phyloP scores from a whole-genome alignment of 2,329 filamentous ascomycete species.

The Botrytis porri region DNA sequence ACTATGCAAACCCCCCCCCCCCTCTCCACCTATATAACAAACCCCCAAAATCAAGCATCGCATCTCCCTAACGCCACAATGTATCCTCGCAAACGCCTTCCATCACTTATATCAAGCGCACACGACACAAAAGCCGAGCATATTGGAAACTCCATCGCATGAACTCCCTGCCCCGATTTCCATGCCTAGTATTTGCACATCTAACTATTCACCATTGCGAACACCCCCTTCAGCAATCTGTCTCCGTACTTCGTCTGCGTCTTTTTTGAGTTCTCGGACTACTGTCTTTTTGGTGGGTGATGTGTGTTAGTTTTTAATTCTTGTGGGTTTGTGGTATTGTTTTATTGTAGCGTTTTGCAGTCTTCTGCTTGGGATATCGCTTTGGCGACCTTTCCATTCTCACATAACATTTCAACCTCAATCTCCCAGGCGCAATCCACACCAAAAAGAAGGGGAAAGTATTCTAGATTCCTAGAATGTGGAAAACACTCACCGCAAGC shows the following conservation, averaged over 20 bases:
- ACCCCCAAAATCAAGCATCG: not conserved
- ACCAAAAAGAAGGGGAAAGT: not conserved
- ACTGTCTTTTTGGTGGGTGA: constrained; percentile 30
- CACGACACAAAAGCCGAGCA: not conserved
- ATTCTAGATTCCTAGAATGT: not conserved
- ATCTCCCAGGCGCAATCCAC: not conserved
- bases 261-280: constrained; percentile 37
- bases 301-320: not conserved
- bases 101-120: not conserved
- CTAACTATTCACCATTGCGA: not conserved
- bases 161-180: not conserved
- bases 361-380: not conserved
- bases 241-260: constrained; percentile 33
- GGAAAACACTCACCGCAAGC: constrained; percentile 65
- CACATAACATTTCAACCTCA: not conserved
- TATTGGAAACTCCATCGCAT: not conserved
- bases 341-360: not conserved
- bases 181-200: not conserved
- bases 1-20: not conserved
- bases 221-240: constrained; percentile 14
- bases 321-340: not conserved
- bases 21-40: not conserved
- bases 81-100: not conserved
- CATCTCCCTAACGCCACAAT: not conserved
- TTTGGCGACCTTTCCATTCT: too few relatives aligned